Conservation (phyloP, 164 flowering plant species). For the Vitis cinerea region DNA sequence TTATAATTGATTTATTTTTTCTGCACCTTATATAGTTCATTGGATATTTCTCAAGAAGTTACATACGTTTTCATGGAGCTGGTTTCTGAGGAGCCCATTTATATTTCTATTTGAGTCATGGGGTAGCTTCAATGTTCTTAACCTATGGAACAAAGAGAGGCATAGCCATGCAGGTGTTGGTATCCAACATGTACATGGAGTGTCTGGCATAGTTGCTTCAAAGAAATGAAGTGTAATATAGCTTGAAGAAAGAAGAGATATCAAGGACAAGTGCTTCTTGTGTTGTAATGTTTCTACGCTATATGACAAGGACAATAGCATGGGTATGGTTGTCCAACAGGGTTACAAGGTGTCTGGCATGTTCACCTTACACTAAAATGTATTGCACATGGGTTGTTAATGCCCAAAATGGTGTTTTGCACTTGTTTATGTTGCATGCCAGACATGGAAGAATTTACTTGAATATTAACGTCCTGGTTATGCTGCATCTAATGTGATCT, state of each 20-base stretch:
- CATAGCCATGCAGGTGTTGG: no score
- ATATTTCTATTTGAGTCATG: no score
- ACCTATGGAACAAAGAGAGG: no score
- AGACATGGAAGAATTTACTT: not conserved
- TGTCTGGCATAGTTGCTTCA: not conserved
- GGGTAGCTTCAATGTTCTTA: no score
- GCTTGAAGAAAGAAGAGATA: not conserved
- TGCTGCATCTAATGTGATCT: not conserved
- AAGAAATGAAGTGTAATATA: not conserved
- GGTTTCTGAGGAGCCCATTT: no score
- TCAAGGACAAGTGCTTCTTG: no score
- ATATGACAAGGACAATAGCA: not conserved
- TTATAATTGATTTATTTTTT: not conserved
- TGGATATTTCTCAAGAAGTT: no score
- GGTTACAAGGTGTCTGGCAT: not conserved
- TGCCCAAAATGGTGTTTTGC: not conserved
- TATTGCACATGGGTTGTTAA: not conserved
- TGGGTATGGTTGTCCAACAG: not conserved
- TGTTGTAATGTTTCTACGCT: not conserved
- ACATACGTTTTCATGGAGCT: no score
- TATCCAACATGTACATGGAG: not conserved
- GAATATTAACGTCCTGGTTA: not conserved
- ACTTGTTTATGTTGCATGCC: not conserved
- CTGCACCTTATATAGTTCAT: no score
- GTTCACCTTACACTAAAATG: not conserved